Base-by-base conservation (phyloP, 352 stramenopile species). In the Phytophthora crassamura region DNA sequence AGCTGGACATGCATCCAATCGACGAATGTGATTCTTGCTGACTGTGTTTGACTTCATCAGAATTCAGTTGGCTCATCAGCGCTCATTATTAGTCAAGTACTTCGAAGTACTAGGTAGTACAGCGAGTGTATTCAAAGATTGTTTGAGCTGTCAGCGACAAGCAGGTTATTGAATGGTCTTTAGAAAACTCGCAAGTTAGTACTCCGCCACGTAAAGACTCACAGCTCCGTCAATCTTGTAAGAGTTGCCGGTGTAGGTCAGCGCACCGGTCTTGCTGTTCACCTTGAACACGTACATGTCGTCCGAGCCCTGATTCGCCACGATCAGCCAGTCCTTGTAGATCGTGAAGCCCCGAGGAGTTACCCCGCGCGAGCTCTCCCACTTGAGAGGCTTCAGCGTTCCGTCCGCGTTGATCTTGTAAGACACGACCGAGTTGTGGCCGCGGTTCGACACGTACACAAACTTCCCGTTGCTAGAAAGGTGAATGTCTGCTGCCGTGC, bases 391-490 rank as follows among this genome's bases (percentile, higher is more conserved):
- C 51, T 64, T 72, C 25, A 88, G 60, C 22, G 72, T 74, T 25
- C 68, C 76, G 15, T 69, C 50, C 11, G 61, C 28, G 18, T 67
- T 71, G 41, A 88, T 65, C 45, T 64, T 50, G 66, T 84, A 90
- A 7, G 75, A 77, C 8, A 74, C 75, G 38, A 90, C 83, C 38
- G 73, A 84, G 72, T 90, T 63, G 73, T 90, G 81, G 11, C 72
- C 75, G 39, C 81, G 81, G 69, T 88, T 90, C 22, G 81, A 88
- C 48, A 72, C 62, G 72, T 86, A 90, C 36, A 90, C 42, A 46
- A 84, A 90, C 25, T 75, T 71, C 36, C 73, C 78, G 65, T 72
- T 72, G 9, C 52, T 69, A 0, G 78, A 88, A 15, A 85, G 59
- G 48, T 86, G 66, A 59, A 89, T 83, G 28, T 85, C 80, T 7